phyloP scores from a whole-genome alignment of 306 rosid species.

The Begonia masoniana region DNA sequence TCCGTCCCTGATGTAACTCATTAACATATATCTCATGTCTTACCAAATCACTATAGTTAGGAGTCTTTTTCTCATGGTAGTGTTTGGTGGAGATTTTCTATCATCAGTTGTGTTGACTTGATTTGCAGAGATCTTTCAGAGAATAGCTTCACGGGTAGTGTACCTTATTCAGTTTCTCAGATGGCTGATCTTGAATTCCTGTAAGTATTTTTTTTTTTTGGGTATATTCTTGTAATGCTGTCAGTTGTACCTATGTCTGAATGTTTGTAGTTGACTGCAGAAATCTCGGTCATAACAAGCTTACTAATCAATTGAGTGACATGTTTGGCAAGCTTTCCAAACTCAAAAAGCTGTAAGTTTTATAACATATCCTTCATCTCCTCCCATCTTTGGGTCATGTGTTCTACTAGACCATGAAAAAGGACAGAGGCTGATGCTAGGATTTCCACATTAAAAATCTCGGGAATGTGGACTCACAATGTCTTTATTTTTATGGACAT shows the following conservation, averaged over 20 bases:
- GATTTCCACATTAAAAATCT: neutral
- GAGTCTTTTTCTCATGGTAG: too few species aligned
- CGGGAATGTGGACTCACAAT: too few species aligned
- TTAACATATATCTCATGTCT: too few species aligned
- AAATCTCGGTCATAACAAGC: conserved; percentile 60
- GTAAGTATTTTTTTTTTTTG: conserved; percentile 29
- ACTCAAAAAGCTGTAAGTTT: conserved; percentile 61
- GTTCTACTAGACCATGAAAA: conserved; percentile 1
- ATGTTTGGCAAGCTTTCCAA: conserved; percentile 53
- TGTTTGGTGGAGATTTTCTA: neutral
- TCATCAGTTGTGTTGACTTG: neutral
- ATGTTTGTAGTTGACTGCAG: conserved; percentile 29
- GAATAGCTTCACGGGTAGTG: conserved; percentile 46
- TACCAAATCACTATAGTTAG: too few species aligned
- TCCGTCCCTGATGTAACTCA: too few species aligned
- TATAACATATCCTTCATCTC: neutral
- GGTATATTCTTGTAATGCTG: neutral
- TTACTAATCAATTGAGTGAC: conserved; percentile 60
- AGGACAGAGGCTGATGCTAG: neutral
- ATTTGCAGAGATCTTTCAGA: conserved; percentile 63
- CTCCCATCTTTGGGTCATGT: neutral
- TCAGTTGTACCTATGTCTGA: conserved; percentile 10
- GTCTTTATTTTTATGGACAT: too few species aligned
- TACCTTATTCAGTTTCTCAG: conserved; percentile 71
- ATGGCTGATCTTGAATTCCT: conserved; percentile 42